Evolutionary conservation across 306 rosid species (phyloP).

Genomic region (Amphicarpaea edgeworthii): DNA sequence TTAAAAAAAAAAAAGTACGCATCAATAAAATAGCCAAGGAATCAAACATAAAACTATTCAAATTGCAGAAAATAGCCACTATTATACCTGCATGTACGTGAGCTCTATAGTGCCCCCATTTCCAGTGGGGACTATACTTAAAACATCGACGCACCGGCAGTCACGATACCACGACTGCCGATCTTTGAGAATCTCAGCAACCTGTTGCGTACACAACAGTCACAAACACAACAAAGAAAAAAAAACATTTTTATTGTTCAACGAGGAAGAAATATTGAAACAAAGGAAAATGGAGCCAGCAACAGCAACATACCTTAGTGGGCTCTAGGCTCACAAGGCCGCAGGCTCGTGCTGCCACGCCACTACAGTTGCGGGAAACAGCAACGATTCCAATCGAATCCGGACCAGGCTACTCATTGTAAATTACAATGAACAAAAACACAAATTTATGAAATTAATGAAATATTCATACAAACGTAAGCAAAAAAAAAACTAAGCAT

Average conservation of each 20-base stretch:
- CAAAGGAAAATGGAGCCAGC: not conserved
- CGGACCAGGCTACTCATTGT: constrained; percentile 93
- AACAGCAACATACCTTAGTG: constrained; percentile 62
- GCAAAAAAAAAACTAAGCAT: not conserved
- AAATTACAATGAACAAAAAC: not conserved
- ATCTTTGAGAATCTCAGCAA: constrained; percentile 96
- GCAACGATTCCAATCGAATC: constrained; percentile 99
- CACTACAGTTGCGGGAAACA: constrained; percentile 97
- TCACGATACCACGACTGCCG: constrained; percentile 91
- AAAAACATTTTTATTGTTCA: not conserved
- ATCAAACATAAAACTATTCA: not conserved
- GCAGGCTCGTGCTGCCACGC: constrained; percentile 98
- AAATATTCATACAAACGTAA: not conserved
- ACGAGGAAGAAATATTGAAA: not conserved
- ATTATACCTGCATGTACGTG: constrained; percentile 84
- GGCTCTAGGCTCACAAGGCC: constrained; percentile 99
- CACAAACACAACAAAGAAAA: not conserved
- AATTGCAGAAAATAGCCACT: not conserved
- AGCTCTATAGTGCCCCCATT: constrained; percentile 95
- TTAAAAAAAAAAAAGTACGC: not conserved
- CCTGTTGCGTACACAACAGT: constrained; percentile 53
- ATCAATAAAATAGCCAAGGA: not conserved
- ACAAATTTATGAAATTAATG: not conserved
- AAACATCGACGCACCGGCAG: constrained; percentile 85
- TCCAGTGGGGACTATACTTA: constrained; percentile 82